Evolutionary conservation across 768 basidiomycete genomes (phyloP).

Genomic region (Fomitopsis pulvina): DNA sequence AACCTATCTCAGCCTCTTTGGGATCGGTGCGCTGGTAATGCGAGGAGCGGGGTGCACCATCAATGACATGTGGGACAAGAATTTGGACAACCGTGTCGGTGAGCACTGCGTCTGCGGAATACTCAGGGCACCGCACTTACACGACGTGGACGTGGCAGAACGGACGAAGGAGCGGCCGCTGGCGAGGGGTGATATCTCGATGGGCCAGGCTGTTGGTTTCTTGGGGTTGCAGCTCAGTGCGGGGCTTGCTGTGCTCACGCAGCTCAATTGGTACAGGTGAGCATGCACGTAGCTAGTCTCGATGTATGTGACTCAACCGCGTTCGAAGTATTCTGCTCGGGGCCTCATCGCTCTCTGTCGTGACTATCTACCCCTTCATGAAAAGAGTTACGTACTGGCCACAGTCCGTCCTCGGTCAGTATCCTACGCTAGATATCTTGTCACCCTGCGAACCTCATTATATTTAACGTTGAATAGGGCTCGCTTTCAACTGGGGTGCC

Average conservation of each 20-base stretch:
- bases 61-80: constrained; percentile 97
- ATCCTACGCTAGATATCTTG: not conserved
- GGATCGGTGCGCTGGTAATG: constrained; percentile 89
- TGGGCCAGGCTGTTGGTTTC: constrained; percentile 70
- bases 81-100: constrained; percentile 92
- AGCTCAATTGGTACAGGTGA: constrained; percentile 94
- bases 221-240: constrained; percentile 75
- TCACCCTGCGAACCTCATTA: not conserved
- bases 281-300: constrained; percentile 12
- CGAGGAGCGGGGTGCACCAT: constrained; percentile 97
- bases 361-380: constrained; percentile 92
- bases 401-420: constrained; percentile 85
- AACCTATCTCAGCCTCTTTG: constrained; percentile 78
- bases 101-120: constrained; percentile 15
- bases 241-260: constrained; percentile 80
- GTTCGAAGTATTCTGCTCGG: constrained; percentile 75
- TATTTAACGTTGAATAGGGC: constrained; percentile 40
- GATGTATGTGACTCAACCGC: no score
- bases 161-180: constrained; percentile 86
- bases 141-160: constrained; percentile 35
- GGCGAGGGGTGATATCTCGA: constrained; percentile 75
- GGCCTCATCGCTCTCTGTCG: constrained; percentile 83
- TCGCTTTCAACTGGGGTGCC: constrained; percentile 97
- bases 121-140: not conserved
- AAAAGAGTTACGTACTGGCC: constrained; percentile 97